Evolutionary conservation across 2,329 filamentous ascomycete species (phyloP).

Genomic region (Fusarium haematococcum): DNA sequence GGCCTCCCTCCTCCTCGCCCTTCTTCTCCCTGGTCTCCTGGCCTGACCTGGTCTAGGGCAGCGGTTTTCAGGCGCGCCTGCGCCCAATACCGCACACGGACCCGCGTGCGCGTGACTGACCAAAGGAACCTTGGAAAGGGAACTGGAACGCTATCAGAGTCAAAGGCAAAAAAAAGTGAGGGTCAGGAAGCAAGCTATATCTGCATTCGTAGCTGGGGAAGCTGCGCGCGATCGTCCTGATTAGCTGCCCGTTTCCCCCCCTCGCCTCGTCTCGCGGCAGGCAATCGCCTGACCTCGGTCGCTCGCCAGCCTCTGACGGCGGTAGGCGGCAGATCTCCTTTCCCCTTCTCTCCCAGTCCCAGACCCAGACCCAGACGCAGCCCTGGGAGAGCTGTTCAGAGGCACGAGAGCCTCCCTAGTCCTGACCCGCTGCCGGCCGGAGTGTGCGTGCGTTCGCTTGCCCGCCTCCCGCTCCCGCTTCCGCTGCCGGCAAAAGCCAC

Average conservation of each 20-base stretch:
- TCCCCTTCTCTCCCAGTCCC: slow-evolving; percentile 4
- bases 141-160: slow-evolving; percentile 9
- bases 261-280: slow-evolving; percentile 26
- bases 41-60: slow-evolving; percentile 4
- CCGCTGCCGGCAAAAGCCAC: slow-evolving; percentile 23
- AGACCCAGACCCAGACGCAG: neutral
- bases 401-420: neutral
- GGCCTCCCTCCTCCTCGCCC: neutral
- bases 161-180: neutral
- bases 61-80: neutral
- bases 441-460: slow-evolving; percentile 19
- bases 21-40: slow-evolving; percentile 4
- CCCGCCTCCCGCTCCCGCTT: slow-evolving; percentile 28
- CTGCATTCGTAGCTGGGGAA: slow-evolving; percentile 4
- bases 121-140: neutral
- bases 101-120: neutral
- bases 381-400: neutral
- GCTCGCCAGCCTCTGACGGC: slow-evolving; percentile 18
- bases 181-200: neutral
- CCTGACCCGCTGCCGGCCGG: slow-evolving; percentile 25
- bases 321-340: neutral
- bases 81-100: slow-evolving; percentile 2
- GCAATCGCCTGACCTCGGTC: slow-evolving; percentile 33
- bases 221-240: slow-evolving; percentile 4
- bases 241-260: slow-evolving; percentile 2